A percentile compares a stretch with the other conserved stretches of the same genome.
Evolutionary conservation across 2,329 filamentous ascomycete species (phyloP).

Genomic region (Huntiella moniliformis): DNA sequence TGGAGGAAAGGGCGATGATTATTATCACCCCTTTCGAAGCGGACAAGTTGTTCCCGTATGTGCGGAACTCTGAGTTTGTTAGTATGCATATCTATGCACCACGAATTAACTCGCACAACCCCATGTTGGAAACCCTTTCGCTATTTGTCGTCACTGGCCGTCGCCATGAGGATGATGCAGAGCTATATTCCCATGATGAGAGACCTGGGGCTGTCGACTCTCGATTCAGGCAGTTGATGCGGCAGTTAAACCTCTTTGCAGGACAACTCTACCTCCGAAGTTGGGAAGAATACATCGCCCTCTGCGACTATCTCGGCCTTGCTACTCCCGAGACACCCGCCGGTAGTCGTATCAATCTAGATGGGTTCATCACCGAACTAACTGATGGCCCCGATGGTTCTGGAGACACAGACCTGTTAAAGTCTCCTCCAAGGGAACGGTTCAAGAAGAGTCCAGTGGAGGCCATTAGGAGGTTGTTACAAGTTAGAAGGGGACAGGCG

Average conservation of each 20-base stretch:
- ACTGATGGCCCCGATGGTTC: conserved; percentile 2
- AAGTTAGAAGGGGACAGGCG: conserved; percentile 21
- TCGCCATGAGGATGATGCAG: neutral
- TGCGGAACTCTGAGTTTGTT: conserved; percentile 20
- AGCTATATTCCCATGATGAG: neutral
- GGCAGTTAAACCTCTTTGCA: conserved; percentile 45
- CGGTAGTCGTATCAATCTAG: conserved; percentile 14
- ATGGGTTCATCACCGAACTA: conserved; percentile 20
- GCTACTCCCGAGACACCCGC: conserved; percentile 15
- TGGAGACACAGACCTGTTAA: conserved; percentile 7
- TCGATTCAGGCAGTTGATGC: conserved; percentile 16
- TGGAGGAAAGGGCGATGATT: conserved; percentile 19
- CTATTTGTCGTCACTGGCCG: conserved; percentile 23
- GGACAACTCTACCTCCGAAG: conserved; percentile 45
- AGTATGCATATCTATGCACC: conserved; percentile 34
- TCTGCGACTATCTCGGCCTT: conserved; percentile 35
- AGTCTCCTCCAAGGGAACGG: neutral
- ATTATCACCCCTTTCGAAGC: conserved; percentile 45
- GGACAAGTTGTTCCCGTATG: conserved; percentile 25
- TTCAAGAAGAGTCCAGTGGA: conserved; percentile 20
- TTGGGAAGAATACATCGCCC: conserved; percentile 31
- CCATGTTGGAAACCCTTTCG: conserved; percentile 26
- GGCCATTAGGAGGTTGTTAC: conserved; percentile 21
- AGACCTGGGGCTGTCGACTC: conserved; percentile 8
- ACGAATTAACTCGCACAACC: conserved; percentile 20